Base-by-base conservation (phyloP, 306 rosid species). In the Nissolia schottii region DNA sequence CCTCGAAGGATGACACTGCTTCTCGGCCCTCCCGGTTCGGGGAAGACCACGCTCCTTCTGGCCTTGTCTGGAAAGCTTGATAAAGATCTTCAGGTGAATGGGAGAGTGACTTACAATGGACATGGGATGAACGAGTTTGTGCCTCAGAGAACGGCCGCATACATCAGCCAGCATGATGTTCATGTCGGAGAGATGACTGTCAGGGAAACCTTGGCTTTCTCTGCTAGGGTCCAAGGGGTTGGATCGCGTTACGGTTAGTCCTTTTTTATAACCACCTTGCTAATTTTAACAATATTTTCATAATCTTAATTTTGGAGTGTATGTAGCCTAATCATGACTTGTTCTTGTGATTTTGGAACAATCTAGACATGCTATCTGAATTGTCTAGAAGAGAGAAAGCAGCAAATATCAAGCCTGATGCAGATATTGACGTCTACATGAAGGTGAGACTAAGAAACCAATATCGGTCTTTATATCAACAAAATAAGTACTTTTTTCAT, bases 101-200 rank as follows among this genome's bases (percentile, higher is more conserved):
- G 89, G 40, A 76, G 15, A 16, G 82, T 85, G 73, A 85, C 84
- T 15, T 85, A 79, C 56, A 85, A 85, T 68, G 89, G 89, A 0
- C 84, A 81, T 22, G 78, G 24, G 57, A 28, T 85, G 82, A 57
- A 76, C 2, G 89, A 85, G 82, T 85, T 85, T 76, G 89, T 85
- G 0, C 89, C 98, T 16, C 90, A 78, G 48, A 93, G 97, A 78
- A 93, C 97, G 1, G 87, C 96, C 49, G 97, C 98, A 6, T 93
- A 93, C 68, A 88, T 93, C 38, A 84, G 97, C 53, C 97, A 93
- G 45, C 86, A 90, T 66, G 97, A 93, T 74, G 82, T 87, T 72
- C 98, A 93, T 43, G 73, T 81, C 32, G 93, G 96, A 13, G 98
- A 93, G 77, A 88, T 93, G 98, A 93, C 98, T 35, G 98, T 93